phyloP scores from a whole-genome alignment of 2,329 filamentous ascomycete genomes.

The Aspergillus sp. region DNA sequence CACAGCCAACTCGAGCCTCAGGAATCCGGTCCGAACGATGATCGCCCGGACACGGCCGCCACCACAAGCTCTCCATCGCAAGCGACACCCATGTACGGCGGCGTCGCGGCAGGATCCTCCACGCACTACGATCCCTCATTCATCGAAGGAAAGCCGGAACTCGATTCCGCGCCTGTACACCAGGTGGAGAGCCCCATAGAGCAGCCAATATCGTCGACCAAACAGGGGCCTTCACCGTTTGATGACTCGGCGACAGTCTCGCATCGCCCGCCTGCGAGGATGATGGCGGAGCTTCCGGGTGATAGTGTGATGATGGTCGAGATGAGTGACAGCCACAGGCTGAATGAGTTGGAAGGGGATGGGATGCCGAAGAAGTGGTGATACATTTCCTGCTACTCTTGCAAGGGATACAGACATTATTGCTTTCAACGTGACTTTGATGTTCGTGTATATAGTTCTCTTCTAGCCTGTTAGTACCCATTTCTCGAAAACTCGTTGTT shows the following conservation, averaged over 20 bases:
- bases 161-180: constrained; percentile 4
- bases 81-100: not conserved
- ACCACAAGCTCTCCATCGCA: not conserved
- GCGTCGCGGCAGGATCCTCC: not conserved
- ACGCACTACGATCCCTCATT: not conserved
- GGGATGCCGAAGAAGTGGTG: not conserved
- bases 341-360: constrained; percentile 18
- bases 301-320: constrained; percentile 7
- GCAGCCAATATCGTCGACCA: not conserved
- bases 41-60: not conserved
- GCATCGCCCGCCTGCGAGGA: not conserved
- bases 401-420: too few species aligned
- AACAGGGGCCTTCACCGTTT: not conserved
- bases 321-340: constrained; percentile 19
- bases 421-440: too few species aligned
- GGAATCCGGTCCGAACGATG: not conserved
- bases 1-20: not conserved
- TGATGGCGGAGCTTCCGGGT: constrained; percentile 15
- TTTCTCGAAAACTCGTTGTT: too few species aligned
- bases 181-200: too few species aligned
- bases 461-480: too few species aligned
- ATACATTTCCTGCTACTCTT: not conserved
- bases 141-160: not conserved
- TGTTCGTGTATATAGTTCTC: too few species aligned
- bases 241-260: not conserved